Evolutionary conservation across 768 basidiomycete genomes (phyloP).

Genomic region (Mycena pura): DNA sequence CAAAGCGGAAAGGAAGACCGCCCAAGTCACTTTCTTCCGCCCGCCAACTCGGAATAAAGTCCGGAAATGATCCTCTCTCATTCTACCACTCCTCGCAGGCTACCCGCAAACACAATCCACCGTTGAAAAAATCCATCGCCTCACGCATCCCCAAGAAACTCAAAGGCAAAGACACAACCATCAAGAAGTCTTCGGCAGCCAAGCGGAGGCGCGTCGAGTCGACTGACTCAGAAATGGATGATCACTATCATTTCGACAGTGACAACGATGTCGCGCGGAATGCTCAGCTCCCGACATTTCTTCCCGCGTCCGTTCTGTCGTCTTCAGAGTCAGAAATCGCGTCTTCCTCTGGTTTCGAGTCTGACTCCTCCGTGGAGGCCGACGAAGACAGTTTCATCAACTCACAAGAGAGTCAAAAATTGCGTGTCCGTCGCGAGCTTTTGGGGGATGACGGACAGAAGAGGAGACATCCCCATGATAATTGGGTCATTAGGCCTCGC

Average conservation of each 20-base stretch:
- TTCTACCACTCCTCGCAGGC: slow-evolving; percentile 21
- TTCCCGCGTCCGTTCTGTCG: slow-evolving; percentile 66
- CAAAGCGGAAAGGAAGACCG: slow-evolving; percentile 64
- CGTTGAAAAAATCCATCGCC: slow-evolving; percentile 24
- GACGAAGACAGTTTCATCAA: slow-evolving; percentile 70
- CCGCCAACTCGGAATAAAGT: slow-evolving; percentile 37
- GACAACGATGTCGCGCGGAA: slow-evolving; percentile 43
- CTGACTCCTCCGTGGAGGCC: slow-evolving; percentile 62
- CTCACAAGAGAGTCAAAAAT: slow-evolving; percentile 51
- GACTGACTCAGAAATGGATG: slow-evolving; percentile 43
- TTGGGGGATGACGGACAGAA: slow-evolving; percentile 56
- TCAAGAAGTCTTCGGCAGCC: slow-evolving; percentile 36
- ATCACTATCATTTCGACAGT: slow-evolving; percentile 36
- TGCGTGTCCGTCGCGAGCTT: slow-evolving; percentile 66
- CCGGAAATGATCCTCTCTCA: slow-evolving; percentile 24
- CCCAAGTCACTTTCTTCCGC: slow-evolving; percentile 52
- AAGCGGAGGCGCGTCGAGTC: slow-evolving; percentile 45
- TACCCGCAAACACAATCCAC: slow-evolving; percentile 29
- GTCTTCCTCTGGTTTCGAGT: slow-evolving; percentile 50
- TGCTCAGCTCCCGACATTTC: slow-evolving; percentile 67
- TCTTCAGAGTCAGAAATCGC: slow-evolving; percentile 51
- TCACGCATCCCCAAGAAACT: slow-evolving; percentile 28
- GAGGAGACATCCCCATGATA: slow-evolving; percentile 50
- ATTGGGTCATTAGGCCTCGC: slow-evolving; percentile 75
- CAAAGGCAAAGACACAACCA: slow-evolving; percentile 38